phyloP scores from a whole-genome alignment of 2,329 filamentous ascomycete genomes.

The Phyllosticta capitalensis region DNA sequence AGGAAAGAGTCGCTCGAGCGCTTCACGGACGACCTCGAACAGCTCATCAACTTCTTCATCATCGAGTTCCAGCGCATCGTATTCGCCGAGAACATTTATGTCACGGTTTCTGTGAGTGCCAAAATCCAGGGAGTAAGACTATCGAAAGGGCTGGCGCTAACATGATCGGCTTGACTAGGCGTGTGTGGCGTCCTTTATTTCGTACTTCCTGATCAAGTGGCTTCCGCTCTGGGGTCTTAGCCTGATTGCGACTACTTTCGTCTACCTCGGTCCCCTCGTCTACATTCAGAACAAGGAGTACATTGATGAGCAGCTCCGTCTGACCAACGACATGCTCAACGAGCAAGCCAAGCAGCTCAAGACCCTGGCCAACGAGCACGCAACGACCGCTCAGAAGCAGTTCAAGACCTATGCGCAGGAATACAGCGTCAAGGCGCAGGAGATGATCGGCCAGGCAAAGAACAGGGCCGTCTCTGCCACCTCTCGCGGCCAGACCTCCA shows the following conservation, averaged over 20 bases:
- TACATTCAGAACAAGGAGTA: constrained; percentile 57
- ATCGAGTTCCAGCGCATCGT: constrained; percentile 58
- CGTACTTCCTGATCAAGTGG: constrained; percentile 58
- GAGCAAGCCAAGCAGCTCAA: constrained; percentile 51
- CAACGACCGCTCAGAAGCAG: constrained; percentile 47
- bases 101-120: constrained; percentile 48
- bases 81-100: constrained; percentile 56
- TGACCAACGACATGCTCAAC: constrained; percentile 44
- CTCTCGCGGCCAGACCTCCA: neutral
- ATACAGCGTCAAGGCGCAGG: constrained; percentile 52
- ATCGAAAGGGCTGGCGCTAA: neutral
- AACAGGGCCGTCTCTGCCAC: constrained; percentile 7
- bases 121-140: neutral
- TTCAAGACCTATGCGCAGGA: constrained; percentile 51
- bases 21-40: constrained; percentile 51
- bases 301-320: constrained; percentile 51
- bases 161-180: constrained; percentile 33
- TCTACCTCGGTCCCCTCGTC: constrained; percentile 51
- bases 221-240: constrained; percentile 56
- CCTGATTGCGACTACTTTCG: constrained; percentile 45
- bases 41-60: constrained; percentile 59
- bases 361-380: constrained; percentile 51
- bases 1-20: constrained; percentile 54
- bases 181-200: constrained; percentile 47
- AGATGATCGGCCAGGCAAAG: constrained; percentile 30